Evolutionary conservation across 257 asterid species (phyloP), one percentile per base, ranked within the genome.

Genomic region (Nicotiana otophora): DNA sequence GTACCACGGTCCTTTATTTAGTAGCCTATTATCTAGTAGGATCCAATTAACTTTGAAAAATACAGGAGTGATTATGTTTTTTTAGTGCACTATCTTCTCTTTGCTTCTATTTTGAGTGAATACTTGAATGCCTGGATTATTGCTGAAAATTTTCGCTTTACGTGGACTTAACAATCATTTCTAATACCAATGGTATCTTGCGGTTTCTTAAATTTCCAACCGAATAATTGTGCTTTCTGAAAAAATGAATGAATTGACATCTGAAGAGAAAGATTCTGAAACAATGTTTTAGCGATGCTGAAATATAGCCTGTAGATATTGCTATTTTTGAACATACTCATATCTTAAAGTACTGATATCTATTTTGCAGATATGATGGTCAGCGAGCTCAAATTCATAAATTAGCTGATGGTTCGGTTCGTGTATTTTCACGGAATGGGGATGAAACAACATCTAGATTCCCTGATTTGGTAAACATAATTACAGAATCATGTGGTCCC

Each of bases 301-400:
- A 74, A 51, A 20, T 74, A 51, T 51, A 46, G 28, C 62, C 8
- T 26, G 53, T 74, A 46, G 26, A 74, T 15, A 34, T 51, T 74
- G 39, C 53, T 53, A 74, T 74, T 39, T 51, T 51, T 61, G 26
- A 48, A 74, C 51, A 74, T 48, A 26, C 2, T 23, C 7, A 74
- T 74, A 51, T 74, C 62, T 14, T 74, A 4, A 12, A 74, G 51
- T 53, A 53, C 57, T 53, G 61, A 51, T 74, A n/a, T 74, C 80
- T 87, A 82, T 81, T 81, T 82, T 89, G 78, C 90, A 95, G 98
- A 84, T 95, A 95, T 87, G 98, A 95, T 87, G 98, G 98, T 86
- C 98, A 95, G 86, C 95, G 98, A 83, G 98, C 96, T 82, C 98
- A 93, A 78, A 90, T 95, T 81, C 98, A 95, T 89, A 86, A 91